Evolutionary conservation across 2,329 filamentous ascomycete genomes (phyloP).

Genomic region (Didymellaceae sp.): DNA sequence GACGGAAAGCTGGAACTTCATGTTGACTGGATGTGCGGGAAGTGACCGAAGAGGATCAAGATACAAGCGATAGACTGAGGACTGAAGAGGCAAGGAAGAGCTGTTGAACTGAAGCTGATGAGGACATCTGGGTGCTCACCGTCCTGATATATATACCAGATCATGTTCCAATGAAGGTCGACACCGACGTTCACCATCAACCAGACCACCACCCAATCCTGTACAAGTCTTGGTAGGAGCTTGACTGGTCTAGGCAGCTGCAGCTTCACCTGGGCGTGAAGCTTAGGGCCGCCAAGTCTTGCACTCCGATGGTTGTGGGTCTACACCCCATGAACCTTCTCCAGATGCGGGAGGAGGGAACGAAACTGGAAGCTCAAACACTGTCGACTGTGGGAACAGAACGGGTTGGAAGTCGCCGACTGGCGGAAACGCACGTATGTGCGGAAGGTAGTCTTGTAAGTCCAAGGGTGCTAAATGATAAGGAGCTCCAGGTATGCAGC

Average conservation of each 20-base stretch:
- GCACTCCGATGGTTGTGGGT: slow-evolving; percentile 23
- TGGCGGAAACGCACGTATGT: slow-evolving; percentile 15
- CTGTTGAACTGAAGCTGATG: slow-evolving; percentile 31
- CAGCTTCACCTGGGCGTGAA: slow-evolving; percentile 26
- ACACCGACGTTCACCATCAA: neutral
- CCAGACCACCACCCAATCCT: slow-evolving; percentile 8
- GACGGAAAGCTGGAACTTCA: slow-evolving; percentile 41
- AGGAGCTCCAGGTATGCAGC: slow-evolving; percentile 21
- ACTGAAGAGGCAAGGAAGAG: slow-evolving; percentile 19
- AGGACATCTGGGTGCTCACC: slow-evolving; percentile 11
- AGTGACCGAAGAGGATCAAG: slow-evolving; percentile 12
- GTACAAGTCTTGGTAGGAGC: slow-evolving; percentile 28
- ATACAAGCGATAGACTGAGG: slow-evolving; percentile 11
- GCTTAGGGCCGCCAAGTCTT: slow-evolving; percentile 30
- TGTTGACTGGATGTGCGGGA: slow-evolving; percentile 23
- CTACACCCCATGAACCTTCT: slow-evolving; percentile 17
- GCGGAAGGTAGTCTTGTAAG: slow-evolving; percentile 22
- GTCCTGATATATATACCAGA: slow-evolving; percentile 32
- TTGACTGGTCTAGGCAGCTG: slow-evolving; percentile 35
- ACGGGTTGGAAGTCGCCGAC: slow-evolving; percentile 3
- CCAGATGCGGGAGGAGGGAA: slow-evolving; percentile 13
- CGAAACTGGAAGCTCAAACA: slow-evolving; percentile 20
- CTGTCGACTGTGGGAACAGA: slow-evolving; percentile 7
- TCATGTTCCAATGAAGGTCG: neutral
- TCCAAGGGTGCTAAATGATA: slow-evolving; percentile 26